Evolutionary conservation across 805 yeast genomes (phyloP).

Genomic region (Teunomyces pallodes): DNA sequence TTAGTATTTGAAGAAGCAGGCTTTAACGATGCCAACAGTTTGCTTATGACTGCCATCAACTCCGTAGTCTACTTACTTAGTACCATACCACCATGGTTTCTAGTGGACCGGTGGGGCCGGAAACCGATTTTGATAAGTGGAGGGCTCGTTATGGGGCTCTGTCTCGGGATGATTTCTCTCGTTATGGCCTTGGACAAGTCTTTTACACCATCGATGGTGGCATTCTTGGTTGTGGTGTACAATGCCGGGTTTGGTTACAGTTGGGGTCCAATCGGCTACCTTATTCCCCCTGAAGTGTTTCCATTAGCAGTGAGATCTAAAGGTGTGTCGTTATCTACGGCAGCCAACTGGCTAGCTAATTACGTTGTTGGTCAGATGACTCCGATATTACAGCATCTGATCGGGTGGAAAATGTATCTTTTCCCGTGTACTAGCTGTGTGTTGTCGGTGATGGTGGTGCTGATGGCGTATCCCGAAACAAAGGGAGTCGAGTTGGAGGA

Average conservation of each 20-base stretch:
- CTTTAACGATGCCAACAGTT: constrained; percentile 39
- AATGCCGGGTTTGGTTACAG: constrained; percentile 45
- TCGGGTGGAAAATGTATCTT: constrained; percentile 42
- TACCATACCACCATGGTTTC: constrained; percentile 46
- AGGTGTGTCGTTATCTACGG: constrained; percentile 45
- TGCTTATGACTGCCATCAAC: constrained; percentile 45
- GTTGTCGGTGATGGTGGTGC: constrained; percentile 32
- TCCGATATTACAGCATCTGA: constrained; percentile 38
- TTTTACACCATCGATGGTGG: constrained; percentile 39
- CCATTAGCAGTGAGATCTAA: constrained; percentile 43
- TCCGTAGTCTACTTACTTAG: constrained; percentile 37
- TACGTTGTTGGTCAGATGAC: constrained; percentile 46
- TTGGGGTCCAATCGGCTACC: constrained; percentile 47
- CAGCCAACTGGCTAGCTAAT: constrained; percentile 46
- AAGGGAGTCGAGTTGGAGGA: constrained; percentile 45
- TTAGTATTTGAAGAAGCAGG: constrained; percentile 50
- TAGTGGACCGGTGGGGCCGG: constrained; percentile 46
- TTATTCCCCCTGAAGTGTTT: constrained; percentile 44
- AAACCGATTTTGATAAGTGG: constrained; percentile 44
- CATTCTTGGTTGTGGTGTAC: constrained; percentile 39
- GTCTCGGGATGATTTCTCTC: constrained; percentile 32
- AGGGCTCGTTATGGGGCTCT: constrained; percentile 37
- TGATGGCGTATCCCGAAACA: constrained; percentile 41
- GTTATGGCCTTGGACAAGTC: constrained; percentile 30
- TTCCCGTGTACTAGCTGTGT: constrained; percentile 40